Base-by-base conservation (phyloP, 2,329 filamentous ascomycete genomes). In the Xylaria sp. region DNA sequence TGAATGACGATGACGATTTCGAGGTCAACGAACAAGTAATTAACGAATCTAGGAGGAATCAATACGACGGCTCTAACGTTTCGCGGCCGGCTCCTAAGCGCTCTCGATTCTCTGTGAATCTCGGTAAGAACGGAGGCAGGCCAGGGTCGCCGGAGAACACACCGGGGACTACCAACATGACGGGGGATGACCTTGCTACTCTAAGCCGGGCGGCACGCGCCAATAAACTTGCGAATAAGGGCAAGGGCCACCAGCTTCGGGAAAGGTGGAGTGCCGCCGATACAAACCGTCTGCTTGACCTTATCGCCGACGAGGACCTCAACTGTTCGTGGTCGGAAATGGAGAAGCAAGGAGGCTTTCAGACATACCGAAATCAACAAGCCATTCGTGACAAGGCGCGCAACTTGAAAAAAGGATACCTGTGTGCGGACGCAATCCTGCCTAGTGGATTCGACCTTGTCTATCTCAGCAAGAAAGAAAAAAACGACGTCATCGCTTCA, bases 341-440 rank as follows among this genome's bases (percentile, higher is more conserved):
- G 56, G 77, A 79, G 58, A 73, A 72, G 50, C 45, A 72, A 5
- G 75, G 79, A 31, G 71, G 72, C 0, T 86, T 86, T 61, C 78
- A 84, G 49, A 69, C 76, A 17, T 73, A 73, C 1, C 84, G 86
- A 56, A 82, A 83, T 71, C 86, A 87, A 77, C 86, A 87, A 74
- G 83, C 84, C 4, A 81, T 86, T 63, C 85, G 86, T 6, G 86
- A 88, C 79, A 86, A 85, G 76, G 86, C 86, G n/a, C 83, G 86
- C 56, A 83, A 86, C 63, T 69, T 87, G 61, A 88, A 88, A 77
- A 83, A 85, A 39, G 81, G 84, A 36, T 80, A 84, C 51, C 77
- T 88, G 17, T 80, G 80, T 57, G 74, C 77, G 2, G 84, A 87
- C 71, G 67, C 65, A 2, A 42, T 77, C 10, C 76, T 88, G 3